phyloP scores from a whole-genome alignment of 2,329 filamentous ascomycete genomes.

The Colletotrichum falcatum region DNA sequence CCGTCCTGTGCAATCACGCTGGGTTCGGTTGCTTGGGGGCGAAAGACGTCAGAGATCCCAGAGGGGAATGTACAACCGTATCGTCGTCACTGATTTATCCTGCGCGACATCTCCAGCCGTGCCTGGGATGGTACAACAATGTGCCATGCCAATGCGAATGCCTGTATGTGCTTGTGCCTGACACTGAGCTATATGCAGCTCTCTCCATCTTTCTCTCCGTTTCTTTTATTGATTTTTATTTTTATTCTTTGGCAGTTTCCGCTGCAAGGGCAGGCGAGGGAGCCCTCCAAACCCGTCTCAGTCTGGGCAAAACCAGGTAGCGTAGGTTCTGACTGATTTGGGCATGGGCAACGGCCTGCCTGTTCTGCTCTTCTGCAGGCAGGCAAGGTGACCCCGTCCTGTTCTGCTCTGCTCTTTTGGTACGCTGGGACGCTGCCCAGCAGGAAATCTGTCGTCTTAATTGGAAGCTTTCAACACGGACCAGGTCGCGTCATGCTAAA shows the following conservation, averaged over 20 bases:
- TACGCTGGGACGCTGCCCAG: not conserved
- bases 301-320: constrained; percentile 26
- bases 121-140: not conserved
- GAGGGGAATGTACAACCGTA: constrained; percentile 24
- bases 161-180: not conserved
- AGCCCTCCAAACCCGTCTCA: constrained; percentile 34
- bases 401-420: not conserved
- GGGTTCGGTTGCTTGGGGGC: not conserved
- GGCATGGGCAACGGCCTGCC: constrained; percentile 31
- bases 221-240: too few species aligned
- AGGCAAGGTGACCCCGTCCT: constrained; percentile 45
- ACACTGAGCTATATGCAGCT: constrained; percentile 1
- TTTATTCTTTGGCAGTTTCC: constrained; percentile 10
- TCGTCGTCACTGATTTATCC: constrained; percentile 3
- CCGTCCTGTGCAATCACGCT: constrained; percentile 2
- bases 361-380: constrained; percentile 6
- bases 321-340: constrained; percentile 27
- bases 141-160: not conserved
- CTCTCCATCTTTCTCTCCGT: not conserved
- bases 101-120: constrained; percentile 10
- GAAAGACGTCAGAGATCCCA: not conserved
- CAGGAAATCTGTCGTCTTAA: constrained; percentile 37
- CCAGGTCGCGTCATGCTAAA: constrained; percentile 47
- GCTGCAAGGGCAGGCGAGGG: constrained; percentile 24
- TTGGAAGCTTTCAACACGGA: constrained; percentile 44